These are phyloP conservation scores for Passiflora organensis DNA, from an alignment of 345 rosid genomes.

Conservation along the genomic window DNA sequence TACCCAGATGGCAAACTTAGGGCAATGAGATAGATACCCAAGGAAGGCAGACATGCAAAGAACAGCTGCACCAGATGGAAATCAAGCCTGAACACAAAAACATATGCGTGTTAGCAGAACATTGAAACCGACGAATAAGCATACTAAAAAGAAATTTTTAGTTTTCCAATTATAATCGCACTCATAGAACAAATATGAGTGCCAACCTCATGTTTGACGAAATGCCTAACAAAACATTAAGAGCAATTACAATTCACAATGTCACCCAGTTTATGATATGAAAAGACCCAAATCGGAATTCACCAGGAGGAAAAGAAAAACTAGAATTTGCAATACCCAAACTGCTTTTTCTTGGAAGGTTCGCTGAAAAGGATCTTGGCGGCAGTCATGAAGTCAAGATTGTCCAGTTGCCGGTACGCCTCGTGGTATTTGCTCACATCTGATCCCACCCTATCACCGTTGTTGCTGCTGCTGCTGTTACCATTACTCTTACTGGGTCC, in stretches of 20 bases:
- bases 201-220: slow-evolving; percentile 22
- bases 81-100: slow-evolving; percentile 53
- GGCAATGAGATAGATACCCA: slow-evolving; percentile 50
- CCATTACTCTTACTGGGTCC: background rate
- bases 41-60: slow-evolving; percentile 88
- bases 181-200: background rate
- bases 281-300: background rate
- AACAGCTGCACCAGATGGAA: slow-evolving; percentile 93
- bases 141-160: background rate
- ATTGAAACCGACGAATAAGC: background rate
- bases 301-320: slow-evolving; percentile 1
- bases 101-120: slow-evolving; percentile 13
- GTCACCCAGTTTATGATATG: background rate
- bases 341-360: slow-evolving; percentile 59
- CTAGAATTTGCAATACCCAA: slow-evolving; percentile 48
- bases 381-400: slow-evolving; percentile 73
- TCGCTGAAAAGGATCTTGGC: slow-evolving; percentile 66
- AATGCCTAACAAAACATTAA: slow-evolving; percentile 22
- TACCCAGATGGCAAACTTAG: slow-evolving; percentile 11
- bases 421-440: slow-evolving; percentile 45
- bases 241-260: background rate
- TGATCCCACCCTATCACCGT: slow-evolving; percentile 33
- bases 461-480: slow-evolving; percentile 16
- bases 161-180: background rate
- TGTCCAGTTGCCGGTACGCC: slow-evolving; percentile 56